Percentiles rank a stretch among this genome's conserved stretches.
Conservation (phyloP, 2,329 filamentous ascomycete genomes). For the Ceratocystis cacaofunesta region DNA sequence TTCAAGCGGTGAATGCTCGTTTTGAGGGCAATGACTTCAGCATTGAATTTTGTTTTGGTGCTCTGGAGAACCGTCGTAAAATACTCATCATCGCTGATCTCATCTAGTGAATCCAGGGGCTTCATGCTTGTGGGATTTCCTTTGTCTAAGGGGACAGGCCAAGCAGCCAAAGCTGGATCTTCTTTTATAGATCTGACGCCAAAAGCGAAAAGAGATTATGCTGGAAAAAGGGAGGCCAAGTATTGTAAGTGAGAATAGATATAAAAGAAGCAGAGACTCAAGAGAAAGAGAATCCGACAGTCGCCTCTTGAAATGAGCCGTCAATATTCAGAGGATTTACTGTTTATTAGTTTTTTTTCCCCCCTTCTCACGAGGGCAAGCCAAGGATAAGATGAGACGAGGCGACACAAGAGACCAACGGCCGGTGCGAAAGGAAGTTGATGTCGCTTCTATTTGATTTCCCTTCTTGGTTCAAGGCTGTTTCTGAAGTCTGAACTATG, state of each 20-base stretch:
- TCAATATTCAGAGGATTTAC: background rate
- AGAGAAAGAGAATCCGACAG: background rate
- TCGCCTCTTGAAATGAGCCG: background rate
- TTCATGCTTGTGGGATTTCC: slow-evolving; percentile 6
- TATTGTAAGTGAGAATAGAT: background rate
- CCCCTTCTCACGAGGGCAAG: background rate
- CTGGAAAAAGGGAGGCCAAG: background rate
- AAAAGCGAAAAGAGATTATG: background rate
- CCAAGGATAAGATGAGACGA: slow-evolving; percentile 1
- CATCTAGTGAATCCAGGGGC: slow-evolving; percentile 10
- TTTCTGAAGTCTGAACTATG: background rate
- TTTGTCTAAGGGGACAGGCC: background rate
- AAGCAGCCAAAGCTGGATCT: background rate
- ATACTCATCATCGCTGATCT: slow-evolving; percentile 16
- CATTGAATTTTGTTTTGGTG: slow-evolving; percentile 11
- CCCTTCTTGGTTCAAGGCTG: background rate
- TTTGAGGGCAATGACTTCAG: slow-evolving; percentile 12
- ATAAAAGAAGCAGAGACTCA: background rate
- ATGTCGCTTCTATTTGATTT: background rate
- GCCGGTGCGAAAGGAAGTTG: background rate
- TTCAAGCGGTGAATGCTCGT: slow-evolving; percentile 15
- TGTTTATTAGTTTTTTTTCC: background rate
- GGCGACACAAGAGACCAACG: slow-evolving; percentile 1
- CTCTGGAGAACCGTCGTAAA: slow-evolving; percentile 12
- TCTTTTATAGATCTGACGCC: background rate